phyloP scores from a whole-genome alignment of 2,329 filamentous ascomycete genomes.

The Macrophomina pseudophaseolina region DNA sequence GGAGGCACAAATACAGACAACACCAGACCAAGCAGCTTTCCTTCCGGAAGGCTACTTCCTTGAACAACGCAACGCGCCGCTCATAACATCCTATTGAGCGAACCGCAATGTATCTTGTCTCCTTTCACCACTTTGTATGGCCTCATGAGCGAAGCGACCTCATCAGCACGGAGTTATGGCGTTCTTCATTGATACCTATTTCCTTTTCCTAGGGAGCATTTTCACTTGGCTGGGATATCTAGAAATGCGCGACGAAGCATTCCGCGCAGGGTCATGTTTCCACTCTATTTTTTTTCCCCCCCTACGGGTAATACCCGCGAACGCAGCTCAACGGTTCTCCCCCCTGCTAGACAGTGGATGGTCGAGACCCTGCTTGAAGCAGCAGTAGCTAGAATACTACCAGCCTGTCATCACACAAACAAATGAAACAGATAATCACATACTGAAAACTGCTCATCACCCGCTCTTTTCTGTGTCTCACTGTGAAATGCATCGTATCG shows the following conservation, averaged over 20 bases:
- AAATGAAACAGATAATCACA: conserved; percentile 20
- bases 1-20: conserved; percentile 27
- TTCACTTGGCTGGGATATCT: conserved; percentile 19
- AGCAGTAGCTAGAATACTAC: conserved; percentile 10
- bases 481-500: conserved; percentile 13
- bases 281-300: neutral
- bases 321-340: conserved; percentile 13
- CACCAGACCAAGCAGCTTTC: conserved; percentile 38
- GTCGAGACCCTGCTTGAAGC: conserved; percentile 14
- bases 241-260: conserved; percentile 21
- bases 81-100: conserved; percentile 48
- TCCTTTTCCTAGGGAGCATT: conserved; percentile 12
- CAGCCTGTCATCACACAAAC: neutral
- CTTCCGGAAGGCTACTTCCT: conserved; percentile 47
- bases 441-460: neutral
- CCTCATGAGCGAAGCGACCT: conserved; percentile 20
- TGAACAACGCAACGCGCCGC: conserved; percentile 46
- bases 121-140: conserved; percentile 17
- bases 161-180: conserved; percentile 22
- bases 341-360: conserved; percentile 21
- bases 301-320: neutral
- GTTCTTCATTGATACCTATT: conserved; percentile 25
- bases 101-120: neutral
- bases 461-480: neutral
- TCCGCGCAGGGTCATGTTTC: conserved; percentile 24